Conservation (phyloP, 805 yeast genomes). For the Starmera dryadoides region DNA sequence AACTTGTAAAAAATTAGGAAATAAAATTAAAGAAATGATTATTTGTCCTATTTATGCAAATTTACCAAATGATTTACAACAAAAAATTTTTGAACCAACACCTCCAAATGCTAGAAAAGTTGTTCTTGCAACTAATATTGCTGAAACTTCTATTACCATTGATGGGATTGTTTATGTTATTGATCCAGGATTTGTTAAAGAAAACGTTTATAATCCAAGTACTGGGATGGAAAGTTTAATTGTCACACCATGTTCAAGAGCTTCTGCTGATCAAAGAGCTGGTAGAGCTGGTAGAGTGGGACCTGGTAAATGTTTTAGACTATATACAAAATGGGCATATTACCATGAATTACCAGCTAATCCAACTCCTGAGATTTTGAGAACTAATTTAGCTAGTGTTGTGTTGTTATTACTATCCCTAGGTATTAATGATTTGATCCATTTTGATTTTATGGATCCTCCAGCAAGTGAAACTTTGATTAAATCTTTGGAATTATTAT, state of each 20-base stretch:
- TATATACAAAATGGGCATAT: constrained; percentile 95
- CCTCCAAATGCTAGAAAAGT: constrained; percentile 93
- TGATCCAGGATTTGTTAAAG: constrained; percentile 96
- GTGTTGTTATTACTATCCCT: constrained; percentile 89
- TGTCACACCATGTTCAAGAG: constrained; percentile 94
- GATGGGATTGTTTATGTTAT: constrained; percentile 97
- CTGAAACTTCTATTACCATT: constrained; percentile 95
- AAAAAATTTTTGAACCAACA: constrained; percentile 87
- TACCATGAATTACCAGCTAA: constrained; percentile 90
- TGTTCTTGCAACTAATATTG: constrained; percentile 88
- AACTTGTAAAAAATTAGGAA: constrained; percentile 79
- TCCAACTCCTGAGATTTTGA: constrained; percentile 89
- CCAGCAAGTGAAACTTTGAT: constrained; percentile 99
- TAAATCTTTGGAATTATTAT: constrained; percentile 94
- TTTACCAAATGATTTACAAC: constrained; percentile 92
- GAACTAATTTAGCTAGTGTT: constrained; percentile 86
- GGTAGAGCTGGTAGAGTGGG: constrained; percentile 99
- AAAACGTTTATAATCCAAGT: constrained; percentile 93
- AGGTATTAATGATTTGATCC: constrained; percentile 93
- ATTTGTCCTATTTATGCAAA: constrained; percentile 95
- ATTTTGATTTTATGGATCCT: constrained; percentile 98
- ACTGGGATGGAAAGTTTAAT: constrained; percentile 89
- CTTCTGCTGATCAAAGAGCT: constrained; percentile 96
- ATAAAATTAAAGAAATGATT: constrained; percentile 83
- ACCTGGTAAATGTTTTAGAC: constrained; percentile 95